Conservation (phyloP, 768 basidiomycete genomes). For the Tulasnella sp. region DNA sequence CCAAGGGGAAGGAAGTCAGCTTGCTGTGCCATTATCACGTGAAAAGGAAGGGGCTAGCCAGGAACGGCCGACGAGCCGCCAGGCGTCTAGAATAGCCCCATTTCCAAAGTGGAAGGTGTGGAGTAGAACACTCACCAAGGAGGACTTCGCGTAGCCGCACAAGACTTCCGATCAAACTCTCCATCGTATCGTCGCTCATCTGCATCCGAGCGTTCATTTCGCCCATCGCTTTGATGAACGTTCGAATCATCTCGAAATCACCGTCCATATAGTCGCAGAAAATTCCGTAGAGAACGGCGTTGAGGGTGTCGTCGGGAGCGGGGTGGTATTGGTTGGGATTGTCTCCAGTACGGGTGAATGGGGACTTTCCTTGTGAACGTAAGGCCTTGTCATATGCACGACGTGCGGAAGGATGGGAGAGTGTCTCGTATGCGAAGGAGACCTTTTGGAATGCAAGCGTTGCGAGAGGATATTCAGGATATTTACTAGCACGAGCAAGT, state of each 20-base stretch:
- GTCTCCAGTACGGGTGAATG: constrained; percentile 20
- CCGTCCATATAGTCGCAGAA: constrained; percentile 77
- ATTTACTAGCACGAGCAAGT: constrained; percentile 47
- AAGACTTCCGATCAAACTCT: constrained; percentile 58
- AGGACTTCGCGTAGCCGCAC: constrained; percentile 60
- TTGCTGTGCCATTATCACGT: constrained; percentile 35
- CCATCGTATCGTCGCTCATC: constrained; percentile 66
- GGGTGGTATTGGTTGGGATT: neutral
- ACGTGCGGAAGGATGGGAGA: constrained; percentile 58
- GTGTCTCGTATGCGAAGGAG: constrained; percentile 68
- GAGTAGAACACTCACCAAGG: constrained; percentile 46
- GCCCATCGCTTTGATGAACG: constrained; percentile 58
- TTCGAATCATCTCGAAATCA: constrained; percentile 73
- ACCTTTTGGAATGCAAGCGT: constrained; percentile 81
- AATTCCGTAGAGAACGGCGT: constrained; percentile 57
- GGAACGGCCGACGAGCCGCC: constrained; percentile 9
- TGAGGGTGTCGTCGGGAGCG: constrained; percentile 59
- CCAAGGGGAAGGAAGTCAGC: neutral
- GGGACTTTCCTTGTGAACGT: neutral
- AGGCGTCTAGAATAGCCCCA: neutral
- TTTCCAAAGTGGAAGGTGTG: neutral
- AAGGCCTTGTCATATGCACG: constrained; percentile 46
- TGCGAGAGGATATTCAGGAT: constrained; percentile 59
- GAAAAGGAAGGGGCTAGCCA: too few relatives aligned
- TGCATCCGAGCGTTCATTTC: constrained; percentile 68